Conservation (phyloP, 495 filamentous ascomycete species). For the Hyaloscypha hepaticicola region DNA sequence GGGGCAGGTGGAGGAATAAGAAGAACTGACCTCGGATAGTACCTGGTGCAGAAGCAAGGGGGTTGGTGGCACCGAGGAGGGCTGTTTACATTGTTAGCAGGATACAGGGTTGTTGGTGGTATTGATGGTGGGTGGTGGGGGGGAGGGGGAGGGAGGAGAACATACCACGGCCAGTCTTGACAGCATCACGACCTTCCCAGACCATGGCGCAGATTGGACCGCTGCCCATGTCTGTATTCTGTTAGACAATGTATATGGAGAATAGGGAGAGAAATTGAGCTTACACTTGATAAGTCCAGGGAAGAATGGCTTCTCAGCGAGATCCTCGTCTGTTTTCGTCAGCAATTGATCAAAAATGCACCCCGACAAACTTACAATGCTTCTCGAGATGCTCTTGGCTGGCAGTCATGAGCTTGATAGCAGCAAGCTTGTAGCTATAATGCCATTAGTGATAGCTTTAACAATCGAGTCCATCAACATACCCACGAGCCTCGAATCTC, state of each 20-base stretch:
- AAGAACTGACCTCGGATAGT: slow-evolving; percentile 98
- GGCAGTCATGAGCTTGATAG: slow-evolving; percentile 90
- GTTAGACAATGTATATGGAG: slow-evolving; percentile 31
- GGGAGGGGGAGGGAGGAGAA: slow-evolving; percentile 21
- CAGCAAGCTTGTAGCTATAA: slow-evolving; percentile 88
- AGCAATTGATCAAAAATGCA: slow-evolving; percentile 32
- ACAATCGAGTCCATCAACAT: slow-evolving; percentile 36
- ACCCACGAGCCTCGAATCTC: slow-evolving; percentile 95
- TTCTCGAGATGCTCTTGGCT: slow-evolving; percentile 92
- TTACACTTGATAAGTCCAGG: slow-evolving; percentile 82
- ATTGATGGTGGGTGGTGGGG: too few relatives aligned
- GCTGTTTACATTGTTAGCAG: slow-evolving; percentile 41
- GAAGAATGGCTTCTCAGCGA: slow-evolving; percentile 95
- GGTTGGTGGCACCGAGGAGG: slow-evolving; percentile 98
- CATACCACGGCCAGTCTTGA: slow-evolving; percentile 94
- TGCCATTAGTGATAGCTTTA: slow-evolving; percentile 28
- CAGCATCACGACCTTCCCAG: slow-evolving; percentile 95
- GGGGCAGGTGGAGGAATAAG: too few relatives aligned
- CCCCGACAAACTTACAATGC: slow-evolving; percentile 62
- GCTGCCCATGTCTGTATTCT: slow-evolving; percentile 83
- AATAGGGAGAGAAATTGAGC: not conserved
- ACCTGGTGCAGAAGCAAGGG: slow-evolving; percentile 84
- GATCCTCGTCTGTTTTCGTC: slow-evolving; percentile 66
- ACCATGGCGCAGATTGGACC: slow-evolving; percentile 98
- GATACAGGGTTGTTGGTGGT: slow-evolving; percentile 4